Conservation (phyloP, 2,329 filamentous ascomycete genomes). For the Aureobasidium vineae region DNA sequence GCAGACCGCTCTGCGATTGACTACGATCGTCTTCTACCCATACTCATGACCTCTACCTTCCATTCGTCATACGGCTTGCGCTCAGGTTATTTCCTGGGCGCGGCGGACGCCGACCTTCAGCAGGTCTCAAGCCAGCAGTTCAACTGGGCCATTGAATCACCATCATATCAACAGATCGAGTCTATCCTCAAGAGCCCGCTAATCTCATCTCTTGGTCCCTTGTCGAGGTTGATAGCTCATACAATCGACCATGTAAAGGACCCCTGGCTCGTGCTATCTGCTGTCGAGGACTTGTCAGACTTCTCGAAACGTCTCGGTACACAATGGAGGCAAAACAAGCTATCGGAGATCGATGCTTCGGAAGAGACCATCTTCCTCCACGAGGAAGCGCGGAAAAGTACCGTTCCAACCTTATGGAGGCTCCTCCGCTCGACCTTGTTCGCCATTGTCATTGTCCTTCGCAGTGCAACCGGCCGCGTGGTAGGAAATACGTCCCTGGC, state of each 20-base stretch:
- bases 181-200: constrained; percentile 60
- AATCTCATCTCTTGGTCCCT: constrained; percentile 64
- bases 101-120: constrained; percentile 65
- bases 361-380: constrained; percentile 64
- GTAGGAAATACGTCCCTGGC: constrained; percentile 38
- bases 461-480: constrained; percentile 67
- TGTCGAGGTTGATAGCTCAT: constrained; percentile 64
- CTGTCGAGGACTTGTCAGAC: constrained; percentile 63
- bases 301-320: constrained; percentile 66
- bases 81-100: constrained; percentile 70
- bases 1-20: constrained; percentile 59
- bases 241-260: constrained; percentile 59
- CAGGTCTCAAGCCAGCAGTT: constrained; percentile 55
- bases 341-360: constrained; percentile 69
- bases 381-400: constrained; percentile 62
- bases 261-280: constrained; percentile 49
- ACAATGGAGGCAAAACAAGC: constrained; percentile 71
- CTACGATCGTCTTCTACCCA: constrained; percentile 66
- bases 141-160: constrained; percentile 60
- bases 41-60: constrained; percentile 65
- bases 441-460: constrained; percentile 69
- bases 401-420: constrained; percentile 71
- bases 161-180: constrained; percentile 61
- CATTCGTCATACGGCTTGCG: constrained; percentile 71
- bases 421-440: constrained; percentile 74